Evolutionary conservation across 345 rosid species (phyloP), one percentile per base, ranked within the genome.

Genomic region (Crucihimalaya himalaica): DNA sequence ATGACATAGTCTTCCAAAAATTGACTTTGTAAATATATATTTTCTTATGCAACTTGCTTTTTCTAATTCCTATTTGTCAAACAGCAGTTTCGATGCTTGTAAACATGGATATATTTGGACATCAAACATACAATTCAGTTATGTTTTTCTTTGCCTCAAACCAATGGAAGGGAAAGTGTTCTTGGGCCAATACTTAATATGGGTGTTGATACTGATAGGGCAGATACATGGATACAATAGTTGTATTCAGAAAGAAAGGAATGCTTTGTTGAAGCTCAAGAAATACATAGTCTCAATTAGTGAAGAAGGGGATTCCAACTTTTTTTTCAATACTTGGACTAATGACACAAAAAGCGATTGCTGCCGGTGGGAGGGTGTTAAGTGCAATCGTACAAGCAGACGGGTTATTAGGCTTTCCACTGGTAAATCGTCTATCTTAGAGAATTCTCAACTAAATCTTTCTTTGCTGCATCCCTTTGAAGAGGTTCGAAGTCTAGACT

Each of bases 191-290:
- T 14, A 42, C 18, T 15, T 15, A 2, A 42, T 42, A 42, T 42
- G 46, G 46, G 18, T 15, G 16, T 1, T 42, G 18, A 0, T 42
- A 42, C 16, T 4, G 18, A 0, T 42, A 18, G 46, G 16, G 2
- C 46, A 42, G 2, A 4, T 42, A 57, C 55, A 14, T 57, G 55
- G 64, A 5, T 58, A 21, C 58, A 47, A 0, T 23, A 58, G 58
- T 3, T 70, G 74, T n/a, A 47, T 32, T 47, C 3, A 20, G 0
- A 46, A 58, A n/a, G 74, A 70, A 32, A 58, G 16, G 16, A 15
- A 14, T 0, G 74, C 66, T 47, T 58, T 70, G 3, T 58, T 70
- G 27, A 37, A 70, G 7, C 35, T 70, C 35, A 70, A 70, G 48
- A 40, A 12, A 48, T 54, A 16, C 19, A 0, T 68, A 0, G 1